phyloP scores from a whole-genome alignment of 345 rosid genomes.

The Euphorbia tirucalli region DNA sequence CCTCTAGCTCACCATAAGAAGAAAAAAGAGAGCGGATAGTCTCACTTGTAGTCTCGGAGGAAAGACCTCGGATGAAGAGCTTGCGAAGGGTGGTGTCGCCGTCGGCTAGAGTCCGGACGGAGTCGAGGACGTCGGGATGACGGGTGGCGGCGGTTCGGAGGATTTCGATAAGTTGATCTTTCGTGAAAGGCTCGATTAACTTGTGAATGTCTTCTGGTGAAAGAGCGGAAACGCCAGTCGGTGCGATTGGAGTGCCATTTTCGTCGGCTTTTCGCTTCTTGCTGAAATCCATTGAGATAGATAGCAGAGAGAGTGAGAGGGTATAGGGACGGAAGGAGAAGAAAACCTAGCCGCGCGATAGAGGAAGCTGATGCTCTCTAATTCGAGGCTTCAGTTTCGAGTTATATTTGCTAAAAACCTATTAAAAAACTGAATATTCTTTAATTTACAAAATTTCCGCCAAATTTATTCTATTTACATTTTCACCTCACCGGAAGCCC shows the following conservation, averaged over 20 bases:
- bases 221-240: not conserved
- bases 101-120: slow-evolving; percentile 30
- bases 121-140: slow-evolving; percentile 31
- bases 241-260: slow-evolving; percentile 8
- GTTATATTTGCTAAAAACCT: not conserved
- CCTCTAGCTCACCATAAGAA: slow-evolving; percentile 31
- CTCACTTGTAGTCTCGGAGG: slow-evolving; percentile 28
- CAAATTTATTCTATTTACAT: not conserved
- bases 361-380: not conserved
- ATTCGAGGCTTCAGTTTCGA: not conserved
- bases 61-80: slow-evolving; percentile 28
- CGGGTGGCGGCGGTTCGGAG: slow-evolving; percentile 25
- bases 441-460: not conserved
- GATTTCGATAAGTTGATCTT: slow-evolving; percentile 31
- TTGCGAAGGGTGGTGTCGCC: slow-evolving; percentile 22
- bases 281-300: slow-evolving; percentile 21
- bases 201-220: slow-evolving; percentile 29
- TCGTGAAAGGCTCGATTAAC: slow-evolving; percentile 27
- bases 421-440: not conserved
- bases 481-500: no score
- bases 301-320: not conserved
- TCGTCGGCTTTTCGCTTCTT: slow-evolving; percentile 36
- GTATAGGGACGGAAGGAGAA: not conserved
- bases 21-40: slow-evolving; percentile 24
- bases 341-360: not conserved